phyloP scores from a whole-genome alignment of 441 rosid species.

The Pelargonium myrrhifolium region DNA sequence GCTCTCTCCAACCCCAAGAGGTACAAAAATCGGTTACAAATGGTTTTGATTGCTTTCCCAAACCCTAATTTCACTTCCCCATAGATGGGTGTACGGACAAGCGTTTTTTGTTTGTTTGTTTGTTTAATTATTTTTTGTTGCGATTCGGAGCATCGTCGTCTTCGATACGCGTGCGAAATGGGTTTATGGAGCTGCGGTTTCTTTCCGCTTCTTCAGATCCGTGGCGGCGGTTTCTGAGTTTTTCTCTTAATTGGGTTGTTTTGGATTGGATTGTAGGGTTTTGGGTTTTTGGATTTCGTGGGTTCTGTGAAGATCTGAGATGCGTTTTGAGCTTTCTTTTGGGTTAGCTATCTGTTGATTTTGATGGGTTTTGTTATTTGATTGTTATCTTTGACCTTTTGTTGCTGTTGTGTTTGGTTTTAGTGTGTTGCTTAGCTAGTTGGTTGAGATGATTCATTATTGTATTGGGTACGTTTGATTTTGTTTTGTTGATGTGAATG shows the following conservation, averaged over 20 bases:
- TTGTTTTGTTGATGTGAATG: not conserved
- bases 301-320: slow-evolving; percentile 17
- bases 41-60: not conserved
- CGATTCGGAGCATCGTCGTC: not conserved
- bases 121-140: too few relatives aligned
- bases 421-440: slow-evolving; percentile 7
- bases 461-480: not conserved
- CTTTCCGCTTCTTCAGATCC: not conserved
- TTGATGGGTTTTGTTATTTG: slow-evolving; percentile 13
- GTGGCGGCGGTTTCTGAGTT: slow-evolving; percentile 5
- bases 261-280: slow-evolving; percentile 4
- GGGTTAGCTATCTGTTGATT: slow-evolving; percentile 15
- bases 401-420: not conserved
- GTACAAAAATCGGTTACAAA: not conserved
- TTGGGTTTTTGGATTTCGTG: not conserved
- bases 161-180: not conserved
- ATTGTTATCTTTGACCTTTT: slow-evolving; percentile 7
- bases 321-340: slow-evolving; percentile 17
- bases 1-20: too few relatives aligned
- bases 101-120: not conserved
- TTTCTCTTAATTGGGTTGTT: not conserved
- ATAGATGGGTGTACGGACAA: not conserved
- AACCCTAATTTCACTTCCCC: not conserved
- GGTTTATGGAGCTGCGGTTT: not conserved
- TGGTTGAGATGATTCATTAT: slow-evolving; percentile 4